Base-by-base conservation (phyloP, 2,329 filamentous ascomycete genomes). In the Stagonosporopsis rhizophila region DNA sequence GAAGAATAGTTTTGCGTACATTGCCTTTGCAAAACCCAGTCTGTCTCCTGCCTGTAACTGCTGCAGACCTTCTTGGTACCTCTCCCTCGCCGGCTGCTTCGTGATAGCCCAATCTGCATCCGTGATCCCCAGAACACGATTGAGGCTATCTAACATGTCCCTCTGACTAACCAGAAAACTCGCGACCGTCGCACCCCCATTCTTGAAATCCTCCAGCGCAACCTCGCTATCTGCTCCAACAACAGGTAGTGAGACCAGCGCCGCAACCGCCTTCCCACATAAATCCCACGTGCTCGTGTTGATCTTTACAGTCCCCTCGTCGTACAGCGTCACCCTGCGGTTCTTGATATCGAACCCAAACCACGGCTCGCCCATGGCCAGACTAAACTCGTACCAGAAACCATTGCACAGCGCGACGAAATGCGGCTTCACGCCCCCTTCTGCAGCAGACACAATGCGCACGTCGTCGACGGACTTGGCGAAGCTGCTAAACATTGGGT, bases 101-200 rank as follows among this genome's bases (percentile, higher is more conserved):
- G 67, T 77, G 52, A 90, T 80, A 2, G 68, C 79, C 88, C 88
- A 91, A 64, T 89, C 87, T 0, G 71, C 74, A 35, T 87, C 83
- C 1, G 75, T 82, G 0, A 82, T 85, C 0, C 81, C 81, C 0
- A 83, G 83, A 4, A 87, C 86, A 0, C 83, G 81, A 64, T 87
- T 80, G 12, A 87, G 73, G n/a, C 81, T 82, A 35, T 83, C 81
- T 50, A 90, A 80, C 78, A 90, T 89, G 9, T 90, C 87, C 11
- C 80, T 79, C 71, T 91, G 88, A 6, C 59, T 74, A 3, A 76
- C 32, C 6, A 62, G 41, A 57, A 78, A 78, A 2, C 70, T 73
- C 0, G 66, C 63, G 1, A 77, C 51, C 46, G 73, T 74, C 6
- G 66, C 19, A 12, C 58, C 52, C 4, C 44, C 19, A 20, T 56